Evolutionary conservation across 2,329 filamentous ascomycete species (phyloP).

Genomic region (Pyrenochaeta sp.): DNA sequence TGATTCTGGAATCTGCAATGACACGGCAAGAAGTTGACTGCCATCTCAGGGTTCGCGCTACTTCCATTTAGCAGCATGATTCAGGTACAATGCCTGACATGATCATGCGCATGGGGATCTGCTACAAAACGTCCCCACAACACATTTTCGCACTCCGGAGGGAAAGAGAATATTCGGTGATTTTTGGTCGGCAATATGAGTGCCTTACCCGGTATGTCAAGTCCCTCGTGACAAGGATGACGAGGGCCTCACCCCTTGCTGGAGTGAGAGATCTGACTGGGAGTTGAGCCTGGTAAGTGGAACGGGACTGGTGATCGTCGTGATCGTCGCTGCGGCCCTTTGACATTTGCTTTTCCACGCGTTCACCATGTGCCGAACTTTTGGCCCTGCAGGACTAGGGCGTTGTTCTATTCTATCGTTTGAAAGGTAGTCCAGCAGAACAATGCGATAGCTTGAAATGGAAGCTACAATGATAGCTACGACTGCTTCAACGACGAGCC

Average conservation of each 20-base stretch:
- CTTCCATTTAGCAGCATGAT: no score
- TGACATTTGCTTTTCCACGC: slow-evolving; percentile 2
- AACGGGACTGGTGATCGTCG: slow-evolving; percentile 1
- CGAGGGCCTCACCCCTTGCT: neutral
- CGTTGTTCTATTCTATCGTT: neutral
- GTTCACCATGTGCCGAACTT: slow-evolving; percentile 1
- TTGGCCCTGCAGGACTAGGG: neutral
- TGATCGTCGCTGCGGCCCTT: slow-evolving; percentile 9
- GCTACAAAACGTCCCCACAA: no score
- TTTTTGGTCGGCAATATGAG: no score
- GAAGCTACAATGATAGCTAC: slow-evolving; percentile 15
- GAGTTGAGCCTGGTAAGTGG: slow-evolving; percentile 1
- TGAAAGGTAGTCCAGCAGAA: slow-evolving; percentile 13
- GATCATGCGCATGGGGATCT: no score
- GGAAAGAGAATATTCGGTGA: no score
- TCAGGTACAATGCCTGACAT: no score
- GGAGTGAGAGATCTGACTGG: neutral
- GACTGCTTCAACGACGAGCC: slow-evolving; percentile 19
- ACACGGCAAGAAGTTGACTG: no score
- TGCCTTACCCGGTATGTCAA: no score
- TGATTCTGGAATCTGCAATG: no score
- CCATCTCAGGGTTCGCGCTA: no score
- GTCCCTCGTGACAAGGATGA: neutral
- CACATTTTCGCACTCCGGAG: no score
- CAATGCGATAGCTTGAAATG: slow-evolving; percentile 19